A percentile compares a stretch with the other conserved stretches of the same genome.
Evolutionary conservation across 169 alveolate species (phyloP).

Genomic region (Cryptosporidium tyzzeri): DNA sequence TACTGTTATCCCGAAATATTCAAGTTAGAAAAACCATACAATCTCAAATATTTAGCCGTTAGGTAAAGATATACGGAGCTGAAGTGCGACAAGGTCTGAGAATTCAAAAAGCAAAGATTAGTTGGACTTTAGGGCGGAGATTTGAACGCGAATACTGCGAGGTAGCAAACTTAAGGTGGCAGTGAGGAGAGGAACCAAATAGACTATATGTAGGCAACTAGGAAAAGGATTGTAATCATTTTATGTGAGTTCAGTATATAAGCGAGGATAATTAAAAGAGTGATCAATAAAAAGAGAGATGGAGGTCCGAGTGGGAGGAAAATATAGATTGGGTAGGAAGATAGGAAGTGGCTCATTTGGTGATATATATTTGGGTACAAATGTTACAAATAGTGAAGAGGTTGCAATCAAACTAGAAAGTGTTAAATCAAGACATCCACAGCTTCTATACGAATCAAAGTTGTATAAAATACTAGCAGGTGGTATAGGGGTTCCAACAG

Average conservation of each 20-base stretch:
- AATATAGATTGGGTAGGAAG: constrained; percentile 96
- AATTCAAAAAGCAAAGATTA: not conserved
- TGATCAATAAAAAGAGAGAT: constrained; percentile 75
- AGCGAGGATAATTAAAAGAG: constrained; percentile 4
- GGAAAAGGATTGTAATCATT: not conserved
- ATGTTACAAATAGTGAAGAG: constrained; percentile 94
- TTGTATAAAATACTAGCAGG: constrained; percentile 95
- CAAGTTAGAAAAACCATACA: not conserved
- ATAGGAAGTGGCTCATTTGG: constrained; percentile 99
- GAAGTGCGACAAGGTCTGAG: constrained; percentile 22
- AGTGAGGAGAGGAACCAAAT: constrained; percentile 9
- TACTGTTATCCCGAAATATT: constrained; percentile 8
- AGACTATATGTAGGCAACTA: constrained; percentile 9
- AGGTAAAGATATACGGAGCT: not conserved
- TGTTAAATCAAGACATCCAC: constrained; percentile 95
- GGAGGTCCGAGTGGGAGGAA: constrained; percentile 97
- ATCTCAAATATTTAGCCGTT: not conserved
- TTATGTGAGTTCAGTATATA: not conserved
- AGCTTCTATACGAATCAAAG: constrained; percentile 96
- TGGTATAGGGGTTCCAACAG: constrained; percentile 96
- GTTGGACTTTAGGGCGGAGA: constrained; percentile 20
- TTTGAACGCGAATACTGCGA: constrained; percentile 1
- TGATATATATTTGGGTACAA: constrained; percentile 95
- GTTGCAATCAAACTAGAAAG: constrained; percentile 94
- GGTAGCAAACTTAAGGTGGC: not conserved